Percentiles rank a stretch among this genome's conserved stretches.
Evolutionary conservation across 345 rosid genomes (phyloP).

Genomic region (Gynandropsis gynandra): DNA sequence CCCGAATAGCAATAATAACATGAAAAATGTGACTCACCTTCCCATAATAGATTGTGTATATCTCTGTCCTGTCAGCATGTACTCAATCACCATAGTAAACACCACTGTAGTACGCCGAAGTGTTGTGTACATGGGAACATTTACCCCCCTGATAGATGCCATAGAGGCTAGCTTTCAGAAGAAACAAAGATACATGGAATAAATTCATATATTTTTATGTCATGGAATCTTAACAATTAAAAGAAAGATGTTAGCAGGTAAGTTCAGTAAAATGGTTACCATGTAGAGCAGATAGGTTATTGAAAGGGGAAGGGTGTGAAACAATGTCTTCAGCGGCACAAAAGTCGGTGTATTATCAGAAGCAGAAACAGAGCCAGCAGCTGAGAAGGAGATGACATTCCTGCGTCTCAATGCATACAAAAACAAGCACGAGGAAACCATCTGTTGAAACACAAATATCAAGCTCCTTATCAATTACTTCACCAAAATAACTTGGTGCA

Average conservation of each 20-base stretch:
- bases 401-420: constrained; percentile 58
- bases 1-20: background rate
- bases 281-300: constrained; percentile 79
- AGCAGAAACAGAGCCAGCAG: constrained; percentile 42
- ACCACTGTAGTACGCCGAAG: constrained; percentile 93
- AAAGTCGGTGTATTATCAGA: constrained; percentile 43
- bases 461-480: background rate
- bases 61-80: constrained; percentile 68
- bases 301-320: constrained; percentile 73
- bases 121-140: constrained; percentile 98
- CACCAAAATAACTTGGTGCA: background rate
- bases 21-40: constrained; percentile 42
- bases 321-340: constrained; percentile 61
- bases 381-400: constrained; percentile 59
- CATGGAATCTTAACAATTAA: constrained; percentile 6
- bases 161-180: constrained; percentile 73
- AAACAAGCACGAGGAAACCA: constrained; percentile 68
- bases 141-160: constrained; percentile 96
- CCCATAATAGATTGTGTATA: constrained; percentile 66
- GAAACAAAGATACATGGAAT: constrained; percentile 22
- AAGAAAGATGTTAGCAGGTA: background rate
- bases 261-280: constrained; percentile 39
- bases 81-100: constrained; percentile 90
- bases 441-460: constrained; percentile 34
- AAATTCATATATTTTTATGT: constrained; percentile 17